Evolutionary conservation across 1,284 basidiomycete species (phyloP), one percentile per base, ranked within the genome.

Genomic region (Pulveroboletus sp.): DNA sequence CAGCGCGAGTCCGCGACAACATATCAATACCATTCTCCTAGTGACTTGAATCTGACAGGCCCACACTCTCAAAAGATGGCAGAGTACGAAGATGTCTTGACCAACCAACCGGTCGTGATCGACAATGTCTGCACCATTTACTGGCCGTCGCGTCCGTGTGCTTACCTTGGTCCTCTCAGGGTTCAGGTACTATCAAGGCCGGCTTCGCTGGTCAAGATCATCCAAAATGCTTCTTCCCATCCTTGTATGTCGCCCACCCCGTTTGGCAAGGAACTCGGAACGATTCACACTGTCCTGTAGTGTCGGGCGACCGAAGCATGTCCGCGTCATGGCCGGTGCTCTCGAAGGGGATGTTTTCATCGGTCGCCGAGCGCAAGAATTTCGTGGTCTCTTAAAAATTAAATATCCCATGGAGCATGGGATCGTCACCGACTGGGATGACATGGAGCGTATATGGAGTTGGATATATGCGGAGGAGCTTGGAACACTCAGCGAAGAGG

Each of bases 331-430:
- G 94, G 96, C 96, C 8, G 96, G 95, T 60, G 92, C 93, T 47
- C 78, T 97, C 29, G 93, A 96, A 73, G 93, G 93, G 4, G 94
- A 96, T 65, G 85, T 90, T 45, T 98, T 97, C 75, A 97, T 98
- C 58, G 95, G 96, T 15, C 81, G 89, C 67, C 87, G 89, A 64
- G 96, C 96, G 8, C 96, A 98, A 75, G 96, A 98, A 69, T 89
- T 94, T 64, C 82, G 95, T 58, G 96, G 96, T 14, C 77, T 98
- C 60, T 81, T 98, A 60, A 96, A 96, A 80, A 96, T 98, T 67
- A 95, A 94, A 73, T 98, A 98, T 72, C 96, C 96, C n/a, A 97
- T 98, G 86, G 93, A 96, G 71, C 92, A 95, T 73, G 93, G 93
- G 20, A 91, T 95, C 57, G 92, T 95, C 7, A 93, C 91, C 28